Base-by-base conservation (phyloP, 371 early-diverging fungal species). In the Rhizopus stolonifer region DNA sequence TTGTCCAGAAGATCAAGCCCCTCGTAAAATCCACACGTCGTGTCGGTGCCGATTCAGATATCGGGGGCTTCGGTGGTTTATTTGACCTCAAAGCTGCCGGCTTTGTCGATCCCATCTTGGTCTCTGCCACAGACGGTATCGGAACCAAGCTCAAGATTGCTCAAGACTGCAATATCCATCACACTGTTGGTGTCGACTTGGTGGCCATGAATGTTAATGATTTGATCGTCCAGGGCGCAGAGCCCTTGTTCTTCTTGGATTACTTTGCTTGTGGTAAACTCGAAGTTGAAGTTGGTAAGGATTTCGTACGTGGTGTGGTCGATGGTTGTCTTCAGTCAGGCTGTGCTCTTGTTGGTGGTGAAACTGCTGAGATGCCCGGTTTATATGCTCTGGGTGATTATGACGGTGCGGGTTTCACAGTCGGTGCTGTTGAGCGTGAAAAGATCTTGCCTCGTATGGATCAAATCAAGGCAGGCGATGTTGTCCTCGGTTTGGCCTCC, bases 171-270 rank as follows among this genome's bases (percentile, higher is more conserved):
- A 73, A 82, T 42, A 88, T 86, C 52, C 94, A 95, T 64, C 85
- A 93, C 66, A 93, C 96, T 2, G 92, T 98, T 40, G 85, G 95
- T 49, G 90, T 96, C 56, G 99, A 98, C 67, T 78, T 96, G 45
- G 99, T 98, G 29, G 99, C 98, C 15, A 98, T 98, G 99, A 94
- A 88, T 66, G 99, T 97, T 59, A 98, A 98, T 71, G 99, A 98
- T 64, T 76, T 98, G 52, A 80, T 98, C 43, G 98, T 96, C n/a
- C 98, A 98, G 75, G 99, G 98, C 29, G 99, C 98, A 10, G 98
- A 98, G 65, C 98, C 99, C 3, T 77, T 98, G 29, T 91, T 94
- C 74, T 98, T 98, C 81, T 79, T 97, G 48, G 99, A 98, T 73
- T 98, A 98, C 71, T 98, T 86, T 77, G 99, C 97, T 13, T 92